Evolutionary conservation across 495 filamentous ascomycete species (phyloP), one percentile per base, ranked within the genome.

Genomic region (Aspergillus sclerotiicarbonarius): DNA sequence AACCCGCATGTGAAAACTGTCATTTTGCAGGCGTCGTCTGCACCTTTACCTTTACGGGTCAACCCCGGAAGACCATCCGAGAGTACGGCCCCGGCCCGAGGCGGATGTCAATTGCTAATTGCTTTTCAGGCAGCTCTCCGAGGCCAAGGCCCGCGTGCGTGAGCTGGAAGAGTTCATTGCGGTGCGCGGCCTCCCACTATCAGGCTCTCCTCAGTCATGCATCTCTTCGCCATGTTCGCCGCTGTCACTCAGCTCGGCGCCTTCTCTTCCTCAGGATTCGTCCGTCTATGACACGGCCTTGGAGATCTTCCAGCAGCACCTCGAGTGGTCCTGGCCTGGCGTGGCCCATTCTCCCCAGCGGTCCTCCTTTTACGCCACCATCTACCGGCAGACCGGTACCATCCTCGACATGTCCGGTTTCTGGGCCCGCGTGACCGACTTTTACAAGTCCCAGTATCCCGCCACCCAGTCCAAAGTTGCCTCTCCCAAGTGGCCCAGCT

Each of bases 1-100:
- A 64, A 21, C 68, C 68, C 8, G 63, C 63, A 20, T 71, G 68
- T 35, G 68, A 71, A 35, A 71, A 56, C n/a, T 71, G 68, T 30
- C 51, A 57, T 43, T n/a, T 67, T 25, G 66, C 66, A 8, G 56
- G 59, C 0, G 43, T 68, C 0, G 53, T 60, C 21, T 71, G 68
- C 51, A 62, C 52, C 12, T 71, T 71, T 19, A 63, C 56, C 56
- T 15, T 54, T 39, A 30, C 20, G 44, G 9, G 53, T 39, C 1
- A 59, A 15, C 53, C 49, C 8, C 63, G 60, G 31, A 68, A 68
- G 37, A 58, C 50, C n/a, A 49, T 66, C 32, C 58, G 60, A 49
- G 58, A 65, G 68, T 71, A 59, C 60, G 68, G 1, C 10, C 21
- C 7, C n/a, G n/a, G n/a, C n/a, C n/a, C n/a, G n/a, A n/a, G n/a